Evolutionary conservation across 331 rosid species (phyloP), one percentile per base, ranked within the genome.

Genomic region (Arachis monticola): DNA sequence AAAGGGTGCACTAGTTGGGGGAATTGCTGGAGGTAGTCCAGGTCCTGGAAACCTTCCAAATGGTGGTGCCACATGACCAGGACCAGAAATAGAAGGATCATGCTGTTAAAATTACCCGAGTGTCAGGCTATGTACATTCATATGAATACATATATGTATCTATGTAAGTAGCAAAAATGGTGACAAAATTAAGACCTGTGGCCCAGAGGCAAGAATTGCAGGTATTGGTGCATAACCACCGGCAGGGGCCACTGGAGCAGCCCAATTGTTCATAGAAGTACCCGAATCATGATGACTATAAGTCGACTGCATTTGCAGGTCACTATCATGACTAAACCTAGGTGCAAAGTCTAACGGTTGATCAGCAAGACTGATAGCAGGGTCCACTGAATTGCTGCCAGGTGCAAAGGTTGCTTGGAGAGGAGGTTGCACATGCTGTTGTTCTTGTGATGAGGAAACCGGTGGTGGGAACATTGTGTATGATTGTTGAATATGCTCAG

Each of bases 271-370:
- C 79, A 91, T 76, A 53, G 93, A 81, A 69, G 85, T 84, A 72
- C 67, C 85, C 13, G 90, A 82, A 79, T 90, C 93, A 81, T 81
- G 89, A 84, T 80, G 91, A 62, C 79, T 75, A 76, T 86, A 92
- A 69, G 84, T 82, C n/a, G 97, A 80, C 41, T 83, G 94, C 81
- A 81, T 66, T 64, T 81, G 89, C 55, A 78, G 78, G 70, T 87
- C 84, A 77, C 68, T 78, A 55, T 86, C 96, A 78, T 60, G 89
- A 80, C 72, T 84, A 82, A 87, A 95, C 85, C 90, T 80, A 35
- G 93, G 94, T 60, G 92, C 86, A 90, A 95, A 95, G 50, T 95
- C 96, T 74, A 92, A 82, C 67, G 99, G 99, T 86, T 92, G 96
- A 82, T 95, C 99, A 70, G 98, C 93, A 81, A 79, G 87, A 84